Evolutionary conservation across 768 basidiomycete genomes (phyloP), one percentile per base, ranked within the genome.

Genomic region (Dacryopinax primogenitus): DNA sequence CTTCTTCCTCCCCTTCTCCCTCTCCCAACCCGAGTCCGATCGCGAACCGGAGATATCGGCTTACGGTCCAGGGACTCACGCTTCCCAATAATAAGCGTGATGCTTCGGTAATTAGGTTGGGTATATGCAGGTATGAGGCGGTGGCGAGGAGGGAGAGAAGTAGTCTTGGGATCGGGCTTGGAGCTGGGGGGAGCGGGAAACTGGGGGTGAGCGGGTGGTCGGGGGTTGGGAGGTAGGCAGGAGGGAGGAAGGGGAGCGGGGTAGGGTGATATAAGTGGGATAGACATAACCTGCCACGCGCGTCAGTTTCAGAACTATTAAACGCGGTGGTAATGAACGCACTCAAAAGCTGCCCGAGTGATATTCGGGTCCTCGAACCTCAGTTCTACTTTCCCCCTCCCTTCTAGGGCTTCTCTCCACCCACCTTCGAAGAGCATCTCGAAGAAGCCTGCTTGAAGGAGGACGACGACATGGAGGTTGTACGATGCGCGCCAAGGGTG

Each of bases 401-500:
- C 69, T 15, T 67, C 64, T 7, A 73, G 70, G 0, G 87, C 85
- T 70, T 91, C 90, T 33, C 79, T 75, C 70, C 89, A 91, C 2
- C 87, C 89, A 1, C 84, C 82, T 0, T 87, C 90, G 75, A 95
- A 96, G 23, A 96, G 81, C 33, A 89, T 86, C 61, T 84, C 81
- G 76, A 95, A 94, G 80, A 92, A 96, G 12, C 88, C 92, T 86
- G 91, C 85, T 74, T 95, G 93, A 44, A 92, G 90, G 66, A 95
- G 84, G 37, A 96, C 84, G 63, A 94, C 86, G 28, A 85, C 82
- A 74, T 96, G 93, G 4, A 92, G 78, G 45, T 79, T 82, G 77
- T 94, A 96, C 35, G 84, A 77, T 1, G 88, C 87, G 62, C 76
- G 74, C 91, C 85, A 86, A 1, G 84, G 78, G 2, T 83, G 87